phyloP scores from a whole-genome alignment of 2,329 filamentous ascomycete genomes.

The Fusarium neocosmosporiellum region DNA sequence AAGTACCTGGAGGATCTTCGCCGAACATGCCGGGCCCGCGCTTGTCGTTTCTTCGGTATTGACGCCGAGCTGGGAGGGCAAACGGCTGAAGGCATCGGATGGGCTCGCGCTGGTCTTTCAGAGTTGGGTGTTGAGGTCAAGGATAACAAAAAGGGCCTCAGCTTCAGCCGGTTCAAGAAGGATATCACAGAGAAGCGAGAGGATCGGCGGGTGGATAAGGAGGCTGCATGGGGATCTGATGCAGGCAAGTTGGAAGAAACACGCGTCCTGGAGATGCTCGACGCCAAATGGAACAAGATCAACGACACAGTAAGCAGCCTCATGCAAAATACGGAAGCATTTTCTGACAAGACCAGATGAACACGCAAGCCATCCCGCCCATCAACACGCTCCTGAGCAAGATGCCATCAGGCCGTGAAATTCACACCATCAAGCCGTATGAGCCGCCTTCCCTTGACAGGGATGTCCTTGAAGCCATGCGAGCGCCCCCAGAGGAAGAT shows the following conservation, averaged over 20 bases:
- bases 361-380: constrained; percentile 81
- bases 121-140: constrained; percentile 75
- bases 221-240: constrained; percentile 80
- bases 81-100: constrained; percentile 86
- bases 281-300: constrained; percentile 89
- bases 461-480: constrained; percentile 72
- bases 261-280: constrained; percentile 85
- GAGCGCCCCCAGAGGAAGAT: constrained; percentile 50
- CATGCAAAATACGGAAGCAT: fast-evolving
- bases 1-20: constrained; percentile 82
- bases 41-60: constrained; percentile 90
- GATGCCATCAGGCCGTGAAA: constrained; percentile 90
- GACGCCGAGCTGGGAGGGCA: constrained; percentile 87
- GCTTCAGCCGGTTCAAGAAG: constrained; percentile 75
- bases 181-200: constrained; percentile 82
- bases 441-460: constrained; percentile 72
- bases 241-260: constrained; percentile 87
- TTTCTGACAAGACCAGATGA: constrained; percentile 66
- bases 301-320: constrained; percentile 81
- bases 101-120: constrained; percentile 81
- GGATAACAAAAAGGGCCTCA: constrained; percentile 63
- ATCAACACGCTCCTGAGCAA: constrained; percentile 77
- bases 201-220: constrained; percentile 81
- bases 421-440: constrained; percentile 78
- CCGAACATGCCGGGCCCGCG: constrained; percentile 81